Percentiles rank a stretch among this genome's conserved stretches.
These are phyloP conservation scores for Cercophora samala DNA, from an alignment of 495 filamentous ascomycete genomes.

Conservation along the genomic window DNA sequence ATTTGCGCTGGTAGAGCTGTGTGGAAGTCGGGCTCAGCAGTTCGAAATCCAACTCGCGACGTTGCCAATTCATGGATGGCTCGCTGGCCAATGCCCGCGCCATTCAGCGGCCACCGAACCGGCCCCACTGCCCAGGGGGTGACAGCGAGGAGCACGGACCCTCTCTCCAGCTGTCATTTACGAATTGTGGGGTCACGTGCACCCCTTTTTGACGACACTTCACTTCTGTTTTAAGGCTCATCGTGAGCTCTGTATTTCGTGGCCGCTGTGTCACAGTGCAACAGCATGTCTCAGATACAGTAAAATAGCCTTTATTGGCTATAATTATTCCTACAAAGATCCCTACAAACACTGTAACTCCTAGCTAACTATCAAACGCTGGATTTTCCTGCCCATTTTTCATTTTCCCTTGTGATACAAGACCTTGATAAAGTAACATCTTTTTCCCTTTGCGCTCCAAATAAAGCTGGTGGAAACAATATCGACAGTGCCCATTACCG, in stretches of 20 bases:
- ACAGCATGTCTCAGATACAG: too few species aligned
- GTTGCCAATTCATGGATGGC: slow-evolving; percentile 33
- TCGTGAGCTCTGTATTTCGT: too few species aligned
- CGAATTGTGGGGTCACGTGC: slow-evolving; percentile 5
- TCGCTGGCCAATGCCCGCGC: slow-evolving; percentile 11
- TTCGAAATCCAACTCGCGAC: slow-evolving; percentile 36
- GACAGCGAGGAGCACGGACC: slow-evolving; percentile 13
- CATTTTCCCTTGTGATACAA: not conserved
- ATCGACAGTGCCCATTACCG: not conserved
- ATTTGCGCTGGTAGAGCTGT: slow-evolving; percentile 24
- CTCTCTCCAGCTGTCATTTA: not conserved
- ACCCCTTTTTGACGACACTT: not conserved
- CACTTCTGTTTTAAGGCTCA: too few species aligned
- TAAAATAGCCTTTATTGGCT: too few species aligned
- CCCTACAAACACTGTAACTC: not conserved
- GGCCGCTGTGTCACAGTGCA: too few species aligned
- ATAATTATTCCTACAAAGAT: not conserved
- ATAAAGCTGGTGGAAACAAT: not conserved
- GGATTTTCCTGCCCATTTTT: not conserved
- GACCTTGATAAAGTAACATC: not conserved
- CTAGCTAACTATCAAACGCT: not conserved
- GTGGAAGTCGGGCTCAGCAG: slow-evolving; percentile 21
- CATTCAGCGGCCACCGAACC: slow-evolving; percentile 14
- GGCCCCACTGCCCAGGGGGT: slow-evolving; percentile 16
- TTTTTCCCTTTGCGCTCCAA: not conserved